Evolutionary conservation across 768 basidiomycete species (phyloP).

Genomic region (Leccinum longicurvipes): DNA sequence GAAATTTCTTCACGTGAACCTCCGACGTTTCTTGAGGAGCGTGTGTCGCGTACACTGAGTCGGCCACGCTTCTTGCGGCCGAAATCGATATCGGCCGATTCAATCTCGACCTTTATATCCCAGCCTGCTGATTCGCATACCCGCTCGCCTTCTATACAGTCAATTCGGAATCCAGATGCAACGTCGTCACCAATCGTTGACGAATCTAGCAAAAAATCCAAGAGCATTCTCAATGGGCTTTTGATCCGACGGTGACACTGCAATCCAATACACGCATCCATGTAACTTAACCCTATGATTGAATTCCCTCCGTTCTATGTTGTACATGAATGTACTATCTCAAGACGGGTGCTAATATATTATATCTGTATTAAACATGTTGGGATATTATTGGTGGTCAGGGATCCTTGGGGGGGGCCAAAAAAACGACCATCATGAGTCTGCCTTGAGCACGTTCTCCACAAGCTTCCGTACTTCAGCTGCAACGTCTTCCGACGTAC

Average conservation of each 20-base stretch:
- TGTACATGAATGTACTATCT: constrained; percentile 6
- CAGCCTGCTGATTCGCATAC: constrained; percentile 8
- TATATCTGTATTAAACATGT: constrained; percentile 26
- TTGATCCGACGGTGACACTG: constrained; percentile 35
- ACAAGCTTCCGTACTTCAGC: constrained; percentile 58
- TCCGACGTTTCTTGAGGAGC: constrained; percentile 16
- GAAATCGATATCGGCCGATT: constrained; percentile 57
- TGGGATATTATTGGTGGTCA: constrained; percentile 12
- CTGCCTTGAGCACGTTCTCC: constrained; percentile 36
- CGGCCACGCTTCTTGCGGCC: constrained; percentile 34
- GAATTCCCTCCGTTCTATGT: neutral
- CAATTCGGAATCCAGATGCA: constrained; percentile 2
- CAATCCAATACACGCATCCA: neutral
- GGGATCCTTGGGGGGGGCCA: neutral
- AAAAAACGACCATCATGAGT: constrained; percentile 12
- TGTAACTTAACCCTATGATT: neutral
- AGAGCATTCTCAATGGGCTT: constrained; percentile 41
- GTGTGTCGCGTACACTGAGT: constrained; percentile 16
- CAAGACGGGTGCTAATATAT: constrained; percentile 12
- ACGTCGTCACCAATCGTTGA: constrained; percentile 7
- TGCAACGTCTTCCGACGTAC: constrained; percentile 91
- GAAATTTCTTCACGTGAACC: constrained; percentile 17
- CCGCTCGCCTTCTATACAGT: constrained; percentile 7
- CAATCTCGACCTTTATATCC: constrained; percentile 37
- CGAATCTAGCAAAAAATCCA: constrained; percentile 32